Base-by-base conservation (phyloP, 2,329 filamentous ascomycete species). In the Escovopsis sp. region DNA sequence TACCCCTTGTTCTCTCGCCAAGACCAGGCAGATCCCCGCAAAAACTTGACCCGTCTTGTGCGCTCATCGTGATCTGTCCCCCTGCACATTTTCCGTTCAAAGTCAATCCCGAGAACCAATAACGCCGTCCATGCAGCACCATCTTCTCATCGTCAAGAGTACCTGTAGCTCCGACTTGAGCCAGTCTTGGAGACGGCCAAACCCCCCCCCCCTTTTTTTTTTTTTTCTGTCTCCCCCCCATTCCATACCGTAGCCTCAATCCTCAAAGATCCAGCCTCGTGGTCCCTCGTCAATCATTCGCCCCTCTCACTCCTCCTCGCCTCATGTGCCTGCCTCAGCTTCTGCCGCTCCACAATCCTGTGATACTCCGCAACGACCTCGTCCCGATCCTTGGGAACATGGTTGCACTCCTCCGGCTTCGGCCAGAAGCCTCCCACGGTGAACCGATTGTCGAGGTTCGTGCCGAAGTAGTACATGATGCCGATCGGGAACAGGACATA, bases 401-500 rank as follows among this genome's bases (percentile, higher is more conserved):
- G 75, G 64, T 91, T 81, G 46, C 81, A 81, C 58, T 88, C 72
- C 49, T 83, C 80, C 4, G 78, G 70, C 55, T 80, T 85, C 26
- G 91, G 91, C 91, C 91, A 98, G 71, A 98, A 98, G 45, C 82
- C 84, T 19, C 83, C 80, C 1, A 96, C 85, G 39, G 75, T 68
- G 70, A 98, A 98, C 49, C 86, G 82, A 51, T 82, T 75, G 65
- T 98, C 91, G 59, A 98, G 85, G 64, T 98, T 98, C 44, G 88
- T 94, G 59, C 91, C 91, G 64, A 96, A 98, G 70, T 98, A 98
- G 73, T 93, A 96, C 91, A 98, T 98, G 71, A 91, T 88, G 54
- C 85, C 87, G 56, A 98, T 96, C 15, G 91, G 91, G 66, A 98
- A 98, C 74, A 95, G 82, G 68, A 98, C 81, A 69, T 98, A 98